phyloP scores from a whole-genome alignment of 2,329 filamentous ascomycete genomes.

The Fusarium bulbicola region DNA sequence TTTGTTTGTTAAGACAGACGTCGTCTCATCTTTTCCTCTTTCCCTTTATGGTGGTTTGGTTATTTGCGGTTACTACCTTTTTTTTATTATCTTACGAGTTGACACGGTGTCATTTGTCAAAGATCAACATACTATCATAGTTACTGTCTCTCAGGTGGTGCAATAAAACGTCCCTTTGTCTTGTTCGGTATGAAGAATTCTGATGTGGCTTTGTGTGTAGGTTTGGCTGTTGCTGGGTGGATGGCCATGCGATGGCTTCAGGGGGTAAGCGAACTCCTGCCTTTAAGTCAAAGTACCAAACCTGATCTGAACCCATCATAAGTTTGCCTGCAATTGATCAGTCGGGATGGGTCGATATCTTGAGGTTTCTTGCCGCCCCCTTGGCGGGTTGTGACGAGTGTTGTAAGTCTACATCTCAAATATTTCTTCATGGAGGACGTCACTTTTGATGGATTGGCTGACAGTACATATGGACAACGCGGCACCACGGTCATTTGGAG shows the following conservation, averaged over 20 bases:
- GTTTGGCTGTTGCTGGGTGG: background rate
- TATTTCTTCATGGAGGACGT: accelerated
- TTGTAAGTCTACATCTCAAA: accelerated
- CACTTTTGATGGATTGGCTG: background rate
- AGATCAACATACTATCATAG: constrained; percentile 23
- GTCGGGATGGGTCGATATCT: background rate
- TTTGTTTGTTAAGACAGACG: constrained; percentile 28
- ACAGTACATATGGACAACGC: too few species aligned
- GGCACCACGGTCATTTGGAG: accelerated
- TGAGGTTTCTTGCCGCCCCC: background rate
- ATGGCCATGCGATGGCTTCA: background rate
- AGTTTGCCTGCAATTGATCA: background rate
- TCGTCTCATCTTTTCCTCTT: background rate
- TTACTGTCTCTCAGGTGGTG: constrained; percentile 7
- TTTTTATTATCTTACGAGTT: background rate
- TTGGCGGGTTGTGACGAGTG: accelerated
- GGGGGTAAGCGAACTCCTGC: background rate
- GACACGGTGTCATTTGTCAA: constrained; percentile 7
- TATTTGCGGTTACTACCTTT: background rate
- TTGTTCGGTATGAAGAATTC: background rate
- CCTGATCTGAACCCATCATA: accelerated
- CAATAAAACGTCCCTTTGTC: constrained; percentile 23
- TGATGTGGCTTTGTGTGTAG: background rate
- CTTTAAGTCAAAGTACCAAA: accelerated
- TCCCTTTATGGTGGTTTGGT: background rate